Evolutionary conservation across 371 early-diverging fungal genomes (phyloP).

Genomic region (Mucor sp.): DNA sequence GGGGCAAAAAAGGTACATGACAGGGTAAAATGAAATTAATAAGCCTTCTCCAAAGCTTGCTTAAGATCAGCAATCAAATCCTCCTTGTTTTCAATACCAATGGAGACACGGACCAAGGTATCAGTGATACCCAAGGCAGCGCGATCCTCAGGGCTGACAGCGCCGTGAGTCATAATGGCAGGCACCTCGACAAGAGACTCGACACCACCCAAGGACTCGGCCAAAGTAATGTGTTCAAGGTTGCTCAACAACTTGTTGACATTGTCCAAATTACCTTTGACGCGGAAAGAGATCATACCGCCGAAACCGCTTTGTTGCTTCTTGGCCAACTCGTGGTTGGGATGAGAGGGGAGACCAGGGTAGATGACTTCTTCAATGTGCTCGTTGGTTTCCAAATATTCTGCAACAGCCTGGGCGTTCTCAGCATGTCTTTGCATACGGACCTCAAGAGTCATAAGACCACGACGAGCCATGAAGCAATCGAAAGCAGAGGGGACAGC

Average conservation of each 20-base stretch:
- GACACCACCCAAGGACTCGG: slow-evolving; percentile 88
- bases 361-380: slow-evolving; percentile 80
- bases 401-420: slow-evolving; percentile 83
- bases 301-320: slow-evolving; percentile 81
- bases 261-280: slow-evolving; percentile 70
- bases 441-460: slow-evolving; percentile 93
- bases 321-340: slow-evolving; percentile 82
- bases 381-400: slow-evolving; percentile 63
- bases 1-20: neutral
- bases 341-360: slow-evolving; percentile 83
- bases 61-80: slow-evolving; percentile 76
- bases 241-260: slow-evolving; percentile 72
- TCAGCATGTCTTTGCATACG: slow-evolving; percentile 92
- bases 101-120: slow-evolving; percentile 78
- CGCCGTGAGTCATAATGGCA: slow-evolving; percentile 87
- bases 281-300: slow-evolving; percentile 87
- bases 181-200: slow-evolving; percentile 85
- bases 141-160: slow-evolving; percentile 77
- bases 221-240: slow-evolving; percentile 77
- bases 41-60: slow-evolving; percentile 57
- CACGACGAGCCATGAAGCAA: slow-evolving; percentile 94
- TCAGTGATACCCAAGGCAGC: slow-evolving; percentile 81
- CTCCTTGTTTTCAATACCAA: slow-evolving; percentile 82
- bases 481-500: slow-evolving; percentile 98
- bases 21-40: slow-evolving; percentile 12